phyloP scores from a whole-genome alignment of 805 yeast genomes.

The Metschnikowia chrysomelidarum region DNA sequence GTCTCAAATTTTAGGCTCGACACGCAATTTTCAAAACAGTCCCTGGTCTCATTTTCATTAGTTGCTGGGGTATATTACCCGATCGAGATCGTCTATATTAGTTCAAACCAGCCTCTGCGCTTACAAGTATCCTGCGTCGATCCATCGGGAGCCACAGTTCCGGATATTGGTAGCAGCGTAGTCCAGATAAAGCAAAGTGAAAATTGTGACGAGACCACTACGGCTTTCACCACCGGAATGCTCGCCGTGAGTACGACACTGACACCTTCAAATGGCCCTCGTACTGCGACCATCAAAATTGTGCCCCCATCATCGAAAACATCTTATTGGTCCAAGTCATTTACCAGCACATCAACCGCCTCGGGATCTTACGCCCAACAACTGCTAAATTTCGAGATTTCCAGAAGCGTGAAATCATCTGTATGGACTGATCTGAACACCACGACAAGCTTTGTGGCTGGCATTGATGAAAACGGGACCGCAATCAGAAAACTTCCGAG shows the following conservation, averaged over 20 bases:
- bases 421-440: no score
- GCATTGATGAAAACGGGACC: no score
- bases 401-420: no score
- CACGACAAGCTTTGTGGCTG: no score
- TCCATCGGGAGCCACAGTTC: neutral
- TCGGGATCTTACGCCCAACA: no score
- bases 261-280: slow-evolving; percentile 1
- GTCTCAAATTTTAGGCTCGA: slow-evolving; percentile 6
- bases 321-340: no score
- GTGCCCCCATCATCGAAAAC: no score
- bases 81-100: slow-evolving; percentile 6
- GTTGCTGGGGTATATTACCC: slow-evolving; percentile 5
- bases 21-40: slow-evolving; percentile 1
- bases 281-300: no score
- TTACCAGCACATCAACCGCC: no score
- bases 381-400: no score
- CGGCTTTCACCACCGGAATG: neutral
- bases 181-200: slow-evolving; percentile 1
- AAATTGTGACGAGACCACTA: neutral
- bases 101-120: neutral
- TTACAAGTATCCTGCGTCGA: neutral
- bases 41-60: slow-evolving; percentile 4
- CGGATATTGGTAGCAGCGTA: slow-evolving; percentile 3
- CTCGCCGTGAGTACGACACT: no score
- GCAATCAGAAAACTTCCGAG: no score